Evolutionary conservation across 768 basidiomycete species (phyloP), one percentile per base, ranked within the genome.

Genomic region (Lentinula edodes): DNA sequence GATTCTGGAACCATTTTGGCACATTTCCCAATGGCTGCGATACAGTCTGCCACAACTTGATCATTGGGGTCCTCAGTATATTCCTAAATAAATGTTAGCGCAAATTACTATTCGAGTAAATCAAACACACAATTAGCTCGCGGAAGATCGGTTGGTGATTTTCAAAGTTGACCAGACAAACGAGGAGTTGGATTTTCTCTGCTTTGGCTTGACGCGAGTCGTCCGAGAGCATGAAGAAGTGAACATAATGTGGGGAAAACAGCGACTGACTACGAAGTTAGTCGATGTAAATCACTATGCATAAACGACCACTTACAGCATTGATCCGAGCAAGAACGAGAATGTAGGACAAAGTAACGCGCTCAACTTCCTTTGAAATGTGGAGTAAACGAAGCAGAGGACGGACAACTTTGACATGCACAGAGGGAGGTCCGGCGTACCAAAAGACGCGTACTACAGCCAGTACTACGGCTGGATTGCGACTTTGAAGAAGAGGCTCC

Each of bases 391-490:
- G 82, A 39, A 98, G 74, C 6, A 98, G 74, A 0, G 94, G 93
- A 6, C 82, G 76, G 2, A 90, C 81, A 9, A 91, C 78, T 66
- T 85, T 85, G 10, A 74, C 62, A 35, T 80, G 76, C 23, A 80
- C 78, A 0, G 84, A 82, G 0, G 83, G 76, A 12, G 89, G 83
- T 0, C 82, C 87, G 1, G 86, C 75, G 69, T 94, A 91, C 71
- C 89, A 93, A 63, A 91, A 84, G 6, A 87, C 78, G 6, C 87
- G 86, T 3, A 85, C 79, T 0, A 81, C 90, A 18, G 90, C 90
- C 52, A 95, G 73, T 0, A 95, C 87, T 36, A 95, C 93, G 5
- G 95, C 91, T 13, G 95, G 87, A 72, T 97, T 98, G 60, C 87
- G 80, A 57, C 90, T 93, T 67, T 90, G 88, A 64, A 96, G 86